Base-by-base conservation (phyloP, 2,329 filamentous ascomycete species). In the Fusarium acutatum region DNA sequence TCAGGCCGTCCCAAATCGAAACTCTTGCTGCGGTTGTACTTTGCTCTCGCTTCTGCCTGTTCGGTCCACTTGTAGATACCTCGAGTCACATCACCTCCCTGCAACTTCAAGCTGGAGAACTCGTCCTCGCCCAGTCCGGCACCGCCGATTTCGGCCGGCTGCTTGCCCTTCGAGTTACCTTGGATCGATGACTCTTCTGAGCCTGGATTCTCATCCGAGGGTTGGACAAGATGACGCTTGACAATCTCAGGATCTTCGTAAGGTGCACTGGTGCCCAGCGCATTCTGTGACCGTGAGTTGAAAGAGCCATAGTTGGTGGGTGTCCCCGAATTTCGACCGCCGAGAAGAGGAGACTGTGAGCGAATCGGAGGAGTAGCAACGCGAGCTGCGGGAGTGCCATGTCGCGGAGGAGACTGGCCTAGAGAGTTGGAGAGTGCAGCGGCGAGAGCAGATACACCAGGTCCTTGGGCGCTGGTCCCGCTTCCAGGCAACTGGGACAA, bases 51-150 rank as follows among this genome's bases (percentile, higher is more conserved):
- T 79, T 97, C 92, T 58, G 93, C 93, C 80, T 97, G 94, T 81
- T 98, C 95, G 11, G 95, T 94, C 94, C 97, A 99, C 77, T 94
- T 92, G 86, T 99, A 99, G 77, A 99, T 97, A 61, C 96, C 94
- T 69, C 96, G 88, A 30, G 96, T 98, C 64, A 98, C 93, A 81
- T 99, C 96, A 72, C 96, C 96, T 68, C 96, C 96, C 81, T 98
- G 97, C 52, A 99, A 86, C 80, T 92, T 92, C 80, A 99, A 83
- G 83, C 96, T 98, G 35, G 95, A 98, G 81, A 99, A 99, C 79
- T 97, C 94, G 67, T 96, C 93, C 11, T 92, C 90, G 69, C 90
- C 88, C 76, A 78, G 78, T n/a, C 83, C 83, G 1, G 77, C 73
- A 41, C 80, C 71, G 13, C 80, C 81, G 46, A 77, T 75, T 28